Evolutionary conservation across 495 filamentous ascomycete genomes (phyloP), one percentile per base, ranked within the genome.

Genomic region (Hyaloscypha variabilis): DNA sequence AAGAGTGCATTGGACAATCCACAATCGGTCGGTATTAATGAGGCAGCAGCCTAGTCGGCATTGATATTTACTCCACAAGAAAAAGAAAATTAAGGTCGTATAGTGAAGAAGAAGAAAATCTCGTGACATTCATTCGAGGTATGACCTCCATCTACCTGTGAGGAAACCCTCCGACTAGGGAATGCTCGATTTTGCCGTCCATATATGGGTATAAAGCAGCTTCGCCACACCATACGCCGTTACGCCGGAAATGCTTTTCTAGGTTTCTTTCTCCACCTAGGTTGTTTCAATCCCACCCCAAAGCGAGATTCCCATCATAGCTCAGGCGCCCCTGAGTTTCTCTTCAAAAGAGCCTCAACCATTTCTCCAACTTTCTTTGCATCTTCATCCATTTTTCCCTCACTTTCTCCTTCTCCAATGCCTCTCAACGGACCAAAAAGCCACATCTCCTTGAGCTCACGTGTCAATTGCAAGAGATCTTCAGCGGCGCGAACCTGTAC

Each of bases 391-490:
- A 72, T 74, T 8, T 49, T 68, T 2, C 53, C 67, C 29, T 72
- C 80, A 39, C 75, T 73, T 54, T 82, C 77, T 53, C 81, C 75
- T 69, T 84, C 82, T 26, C 83, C 84, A 10, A 90, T 72, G 0
- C 83, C 88, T 50, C 90, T 76, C n/a, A 91, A 77, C 55, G 86
- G 82, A 13, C 89, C 89, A 68, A 89, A 89, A 6, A 91, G 78
- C 89, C 89, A 92, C 42, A 85, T 77, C 69, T 91, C 88, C 75
- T 91, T 90, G 76, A 92, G 79, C n/a, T 80, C 76, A 8, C 88
- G 82, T 31, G 83, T 87, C 13, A 92, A 70, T 6, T 79, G 76
- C 31, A 90, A 78, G 25, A 89, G 74, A 60, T 92, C 88, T 77
- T 92, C 88, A 11, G 83, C 82, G 8, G 85, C 81, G 53, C 83